A percentile compares a stretch with the other conserved stretches of the same genome.
Evolutionary conservation across 2,329 filamentous ascomycete genomes (phyloP).

Genomic region (Tolypocladium pustulatum): DNA sequence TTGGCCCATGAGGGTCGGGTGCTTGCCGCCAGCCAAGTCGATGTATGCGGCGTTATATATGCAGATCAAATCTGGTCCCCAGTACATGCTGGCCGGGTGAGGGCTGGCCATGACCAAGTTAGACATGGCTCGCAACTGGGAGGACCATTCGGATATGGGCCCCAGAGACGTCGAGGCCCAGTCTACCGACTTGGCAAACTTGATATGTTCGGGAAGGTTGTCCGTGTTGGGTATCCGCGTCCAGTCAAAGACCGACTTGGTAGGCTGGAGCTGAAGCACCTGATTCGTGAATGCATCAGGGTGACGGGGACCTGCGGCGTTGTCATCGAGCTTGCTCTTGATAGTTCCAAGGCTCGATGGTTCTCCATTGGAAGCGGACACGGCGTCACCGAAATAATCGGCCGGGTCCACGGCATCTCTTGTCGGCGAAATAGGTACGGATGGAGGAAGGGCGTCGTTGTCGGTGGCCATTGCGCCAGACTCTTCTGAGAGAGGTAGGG

Average conservation of each 20-base stretch:
- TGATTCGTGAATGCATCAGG: constrained; percentile 32
- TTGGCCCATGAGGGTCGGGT: constrained; percentile 65
- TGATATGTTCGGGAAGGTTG: constrained; percentile 58
- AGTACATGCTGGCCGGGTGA: constrained; percentile 68
- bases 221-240: constrained; percentile 57
- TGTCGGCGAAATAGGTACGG: constrained; percentile 21
- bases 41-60: constrained; percentile 70
- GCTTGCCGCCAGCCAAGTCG: constrained; percentile 63
- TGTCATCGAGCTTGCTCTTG: constrained; percentile 2
- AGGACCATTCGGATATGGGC: constrained; percentile 62
- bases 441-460: constrained; percentile 13
- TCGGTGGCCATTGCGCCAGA: constrained; percentile 11
- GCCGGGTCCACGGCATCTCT: constrained; percentile 18
- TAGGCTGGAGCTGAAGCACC: constrained; percentile 19
- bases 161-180: constrained; percentile 67
- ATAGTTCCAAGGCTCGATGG: neutral
- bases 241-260: constrained; percentile 56
- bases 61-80: constrained; percentile 57
- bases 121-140: constrained; percentile 65
- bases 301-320: constrained; percentile 16
- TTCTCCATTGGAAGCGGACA: neutral
- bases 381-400: constrained; percentile 33
- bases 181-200: constrained; percentile 59
- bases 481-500: constrained; percentile 26
- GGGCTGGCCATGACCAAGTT: constrained; percentile 75